Base-by-base conservation (phyloP, 164 flowering plant genomes). In the Stephania japonica region DNA sequence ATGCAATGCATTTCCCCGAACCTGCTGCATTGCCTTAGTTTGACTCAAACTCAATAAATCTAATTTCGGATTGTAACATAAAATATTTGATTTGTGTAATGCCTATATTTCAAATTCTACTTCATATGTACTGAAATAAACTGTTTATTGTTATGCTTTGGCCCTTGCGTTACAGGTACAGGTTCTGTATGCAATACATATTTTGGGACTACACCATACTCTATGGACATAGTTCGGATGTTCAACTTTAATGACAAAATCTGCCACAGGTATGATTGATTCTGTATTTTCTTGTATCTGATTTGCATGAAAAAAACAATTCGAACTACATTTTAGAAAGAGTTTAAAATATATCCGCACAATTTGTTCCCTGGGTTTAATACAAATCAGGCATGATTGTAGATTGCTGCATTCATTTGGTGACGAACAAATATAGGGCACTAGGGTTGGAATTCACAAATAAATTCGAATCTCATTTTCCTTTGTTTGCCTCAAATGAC, bases 201-300 rank as follows among this genome's bases (percentile, higher is more conserved):
- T 77, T 74, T 81, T 71, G 94, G 96, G 43, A 74, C 6, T 47
- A 75, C 75, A 25, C 95, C 89, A n/a, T 78, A 82, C 76, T 75
- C 92, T 14, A 84, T 90, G 86, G 97, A 88, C 65, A 88, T 92
- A 64, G 89, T 86, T 47, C 80, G 90, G 79, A 90, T 90, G 59
- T 92, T 92, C 85, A 92, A 92, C 78, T 88, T 92, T 76, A 82
- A 75, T 71, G 68, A 80, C 72, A 88, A 86, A 75, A 88, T 85
- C 70, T 86, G 90, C 80, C 84, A 84, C 82, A 88, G 98, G 98
- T 94, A 78, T 49, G 61, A 13, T 23, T 44, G 9, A 27, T 69
- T 63, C 49, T 73, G 47, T 7, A 9, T 68, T 32, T 16, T 72
- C 38, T 21, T 23, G 16, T 41, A 18, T 24, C 11, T 66, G 42